These are phyloP conservation scores for Irpex lacteus DNA, from an alignment of 1,284 basidiomycete species.

Conservation along the genomic window DNA sequence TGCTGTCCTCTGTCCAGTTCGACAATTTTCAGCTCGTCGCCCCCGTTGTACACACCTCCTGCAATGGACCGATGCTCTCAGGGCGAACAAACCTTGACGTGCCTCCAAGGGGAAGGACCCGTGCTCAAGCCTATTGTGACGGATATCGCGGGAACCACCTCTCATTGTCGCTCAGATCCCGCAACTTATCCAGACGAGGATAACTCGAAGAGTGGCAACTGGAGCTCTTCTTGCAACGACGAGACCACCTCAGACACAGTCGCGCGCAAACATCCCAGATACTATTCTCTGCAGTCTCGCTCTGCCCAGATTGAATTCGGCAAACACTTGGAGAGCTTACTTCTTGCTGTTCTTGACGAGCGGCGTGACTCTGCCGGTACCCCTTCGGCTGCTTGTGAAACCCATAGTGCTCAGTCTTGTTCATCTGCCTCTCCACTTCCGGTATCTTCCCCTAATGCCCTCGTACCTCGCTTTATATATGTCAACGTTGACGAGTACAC, in stretches of 20 bases:
- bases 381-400: background rate
- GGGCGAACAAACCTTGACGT: too few species aligned
- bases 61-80: background rate
- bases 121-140: background rate
- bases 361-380: background rate
- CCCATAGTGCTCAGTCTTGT: background rate
- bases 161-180: background rate
- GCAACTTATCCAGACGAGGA: background rate
- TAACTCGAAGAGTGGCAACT: background rate
- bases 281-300: slow-evolving; percentile 4
- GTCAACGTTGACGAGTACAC: background rate
- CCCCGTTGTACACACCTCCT: background rate
- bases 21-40: background rate
- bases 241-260: background rate
- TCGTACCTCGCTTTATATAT: background rate
- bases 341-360: slow-evolving; percentile 7
- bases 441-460: background rate
- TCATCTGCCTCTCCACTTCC: background rate
- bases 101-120: too few species aligned
- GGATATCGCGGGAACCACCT: background rate
- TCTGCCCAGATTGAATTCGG: slow-evolving; percentile 8
- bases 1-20: background rate
- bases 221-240: background rate
- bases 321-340: slow-evolving; percentile 2
- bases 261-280: background rate